phyloP scores from a whole-genome alignment of 495 filamentous ascomycete genomes.

The Talaromyces adpressus region DNA sequence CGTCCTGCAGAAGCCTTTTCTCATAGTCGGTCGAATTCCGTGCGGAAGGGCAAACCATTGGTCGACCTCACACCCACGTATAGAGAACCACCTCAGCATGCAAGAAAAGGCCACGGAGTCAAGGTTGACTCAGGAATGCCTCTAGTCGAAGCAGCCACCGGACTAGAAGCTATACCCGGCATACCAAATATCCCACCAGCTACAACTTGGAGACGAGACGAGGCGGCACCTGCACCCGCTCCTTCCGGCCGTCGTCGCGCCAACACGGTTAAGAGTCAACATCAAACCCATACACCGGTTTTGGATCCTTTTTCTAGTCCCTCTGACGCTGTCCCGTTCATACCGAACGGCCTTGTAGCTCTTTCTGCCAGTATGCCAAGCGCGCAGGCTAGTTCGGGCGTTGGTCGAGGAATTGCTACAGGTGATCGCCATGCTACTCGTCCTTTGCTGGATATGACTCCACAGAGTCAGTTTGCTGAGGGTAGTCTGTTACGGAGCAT shows the following conservation, averaged over 20 bases:
- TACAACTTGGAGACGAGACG: slow-evolving; percentile 43
- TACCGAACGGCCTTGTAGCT: slow-evolving; percentile 32
- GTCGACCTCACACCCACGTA: slow-evolving; percentile 72
- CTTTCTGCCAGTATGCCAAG: slow-evolving; percentile 11
- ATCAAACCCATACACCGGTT: slow-evolving; percentile 7
- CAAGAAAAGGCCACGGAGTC: slow-evolving; percentile 61
- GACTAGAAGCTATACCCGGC: slow-evolving; percentile 32
- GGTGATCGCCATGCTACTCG: slow-evolving; percentile 42
- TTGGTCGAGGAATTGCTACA: slow-evolving; percentile 47
- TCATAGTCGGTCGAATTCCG: slow-evolving; percentile 21
- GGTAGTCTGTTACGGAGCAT: slow-evolving; percentile 44
- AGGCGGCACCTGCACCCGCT: slow-evolving; percentile 9
- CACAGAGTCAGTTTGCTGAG: slow-evolving; percentile 42
- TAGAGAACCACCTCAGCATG: slow-evolving; percentile 65
- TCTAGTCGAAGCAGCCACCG: slow-evolving; percentile 62
- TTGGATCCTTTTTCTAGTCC: slow-evolving; percentile 18
- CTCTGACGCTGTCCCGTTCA: slow-evolving; percentile 22
- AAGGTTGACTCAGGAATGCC: slow-evolving; percentile 49
- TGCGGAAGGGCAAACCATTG: slow-evolving; percentile 51
- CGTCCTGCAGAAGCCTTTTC: slow-evolving; percentile 11
- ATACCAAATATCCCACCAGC: slow-evolving; percentile 44
- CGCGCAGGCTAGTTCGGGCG: slow-evolving; percentile 13
- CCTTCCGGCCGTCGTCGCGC: slow-evolving; percentile 11
- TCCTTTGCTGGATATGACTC: slow-evolving; percentile 50
- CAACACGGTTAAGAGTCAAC: slow-evolving; percentile 6